phyloP scores from a whole-genome alignment of 2,329 filamentous ascomycete species.

The Cryphonectria radicalis region DNA sequence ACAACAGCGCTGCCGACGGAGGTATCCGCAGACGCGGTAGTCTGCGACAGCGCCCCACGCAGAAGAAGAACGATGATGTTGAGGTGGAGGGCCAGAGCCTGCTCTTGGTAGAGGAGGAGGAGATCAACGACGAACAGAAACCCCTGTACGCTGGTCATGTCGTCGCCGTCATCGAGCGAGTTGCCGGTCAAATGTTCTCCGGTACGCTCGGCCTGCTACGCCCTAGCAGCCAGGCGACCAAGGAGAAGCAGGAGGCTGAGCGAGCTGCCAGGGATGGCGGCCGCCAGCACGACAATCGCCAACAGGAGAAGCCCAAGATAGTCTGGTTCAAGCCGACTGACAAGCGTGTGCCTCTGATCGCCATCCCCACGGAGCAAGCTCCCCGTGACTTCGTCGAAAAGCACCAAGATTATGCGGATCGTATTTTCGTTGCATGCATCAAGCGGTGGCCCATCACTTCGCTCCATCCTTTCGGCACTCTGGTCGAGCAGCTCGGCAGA shows the following conservation, averaged over 20 bases:
- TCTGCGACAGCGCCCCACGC: slow-evolving; percentile 92
- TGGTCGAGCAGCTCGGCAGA: slow-evolving; percentile 94
- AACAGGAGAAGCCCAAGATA: slow-evolving; percentile 98
- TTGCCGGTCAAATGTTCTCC: slow-evolving; percentile 98
- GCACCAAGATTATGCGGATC: slow-evolving; percentile 95
- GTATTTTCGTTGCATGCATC: slow-evolving; percentile 98
- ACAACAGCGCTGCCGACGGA: slow-evolving; percentile 69
- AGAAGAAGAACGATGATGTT: slow-evolving; percentile 99
- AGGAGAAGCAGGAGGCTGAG: slow-evolving; percentile 99
- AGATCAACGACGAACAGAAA: slow-evolving; percentile 98
- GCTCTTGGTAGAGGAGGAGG: slow-evolving; percentile 95
- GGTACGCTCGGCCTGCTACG: slow-evolving; percentile 91
- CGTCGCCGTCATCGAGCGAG: slow-evolving; percentile 95
- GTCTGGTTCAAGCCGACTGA: slow-evolving; percentile 99
- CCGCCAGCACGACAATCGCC: slow-evolving; percentile 77
- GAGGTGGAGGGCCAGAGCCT: slow-evolving; percentile 98
- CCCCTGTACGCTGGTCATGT: slow-evolving; percentile 96
- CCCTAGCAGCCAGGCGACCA: slow-evolving; percentile 96
- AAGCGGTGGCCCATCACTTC: slow-evolving; percentile 99
- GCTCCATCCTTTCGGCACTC: slow-evolving; percentile 96
- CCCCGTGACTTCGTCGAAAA: slow-evolving; percentile 98
- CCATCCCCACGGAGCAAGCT: slow-evolving; percentile 96
- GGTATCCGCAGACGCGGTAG: slow-evolving; percentile 91
- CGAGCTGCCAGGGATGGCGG: slow-evolving; percentile 85
- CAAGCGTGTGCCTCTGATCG: slow-evolving; percentile 96